Conservation (phyloP, 2,329 filamentous ascomycete species). For the Monilinia aucupariae region DNA sequence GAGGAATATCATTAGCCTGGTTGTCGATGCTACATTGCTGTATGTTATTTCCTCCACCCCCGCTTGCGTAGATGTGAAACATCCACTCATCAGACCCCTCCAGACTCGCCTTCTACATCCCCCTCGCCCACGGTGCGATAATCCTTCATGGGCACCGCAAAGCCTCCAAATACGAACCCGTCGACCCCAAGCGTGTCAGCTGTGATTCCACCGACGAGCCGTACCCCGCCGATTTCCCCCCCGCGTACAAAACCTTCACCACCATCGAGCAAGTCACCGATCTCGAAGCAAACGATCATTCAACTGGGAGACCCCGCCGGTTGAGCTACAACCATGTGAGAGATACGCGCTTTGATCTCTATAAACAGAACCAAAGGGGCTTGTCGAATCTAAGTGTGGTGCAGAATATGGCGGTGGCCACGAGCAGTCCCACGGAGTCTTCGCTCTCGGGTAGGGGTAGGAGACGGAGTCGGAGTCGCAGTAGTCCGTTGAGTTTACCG, state of each 20-base stretch:
- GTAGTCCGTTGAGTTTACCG: conserved; percentile 4
- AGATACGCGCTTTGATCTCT: conserved; percentile 25
- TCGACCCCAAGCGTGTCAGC: conserved; percentile 1
- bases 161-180: neutral
- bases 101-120: conserved; percentile 28
- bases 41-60: conserved; percentile 12
- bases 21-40: conserved; percentile 24
- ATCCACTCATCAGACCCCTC: neutral
- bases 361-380: conserved; percentile 17
- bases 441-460: neutral
- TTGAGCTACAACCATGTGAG: conserved; percentile 25
- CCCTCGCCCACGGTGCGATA: conserved; percentile 28
- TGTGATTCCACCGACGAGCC: neutral
- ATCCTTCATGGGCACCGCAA: conserved; percentile 24
- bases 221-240: neutral
- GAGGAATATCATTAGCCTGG: conserved; percentile 12
- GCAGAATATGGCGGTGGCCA: neutral
- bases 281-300: neutral
- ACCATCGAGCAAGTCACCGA: conserved; percentile 7
- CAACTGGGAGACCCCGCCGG: neutral
- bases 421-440: neutral
- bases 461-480: neutral
- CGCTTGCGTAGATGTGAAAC: neutral
- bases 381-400: conserved; percentile 6
- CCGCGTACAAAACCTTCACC: conserved; percentile 14